Conservation (phyloP, 768 basidiomycete species). For the Porpolomopsis calyptriformis region DNA sequence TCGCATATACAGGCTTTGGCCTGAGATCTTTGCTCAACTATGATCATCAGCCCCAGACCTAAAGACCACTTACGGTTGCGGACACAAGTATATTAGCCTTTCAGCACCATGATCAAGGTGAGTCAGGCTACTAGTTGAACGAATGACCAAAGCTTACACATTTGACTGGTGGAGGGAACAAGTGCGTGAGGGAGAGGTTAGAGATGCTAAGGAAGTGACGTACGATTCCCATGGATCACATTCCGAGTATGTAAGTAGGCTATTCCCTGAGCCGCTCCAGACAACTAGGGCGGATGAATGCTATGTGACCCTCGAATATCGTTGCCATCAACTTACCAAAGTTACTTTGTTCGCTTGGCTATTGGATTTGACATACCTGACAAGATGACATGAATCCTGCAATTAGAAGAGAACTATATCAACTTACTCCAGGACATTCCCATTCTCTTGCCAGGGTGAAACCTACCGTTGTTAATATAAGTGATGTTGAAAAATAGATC, state of each 20-base stretch:
- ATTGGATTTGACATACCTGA: conserved; percentile 32
- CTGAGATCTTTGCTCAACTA: conserved; percentile 19
- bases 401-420: background rate
- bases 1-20: conserved; percentile 48
- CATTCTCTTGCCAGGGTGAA: conserved; percentile 53
- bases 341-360: conserved; percentile 29
- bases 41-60: background rate
- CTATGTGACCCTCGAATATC: background rate
- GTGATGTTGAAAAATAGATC: background rate
- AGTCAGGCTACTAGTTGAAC: background rate
- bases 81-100: conserved; percentile 53
- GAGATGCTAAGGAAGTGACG: conserved; percentile 17
- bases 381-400: background rate
- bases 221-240: conserved; percentile 53
- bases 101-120: background rate
- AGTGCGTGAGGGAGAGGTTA: background rate
- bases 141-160: conserved; percentile 36
- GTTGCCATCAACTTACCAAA: conserved; percentile 26
- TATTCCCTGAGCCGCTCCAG: conserved; percentile 45
- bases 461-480: no score
- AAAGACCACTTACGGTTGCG: conserved; percentile 25
- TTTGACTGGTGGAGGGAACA: conserved; percentile 39
- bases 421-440: conserved; percentile 42
- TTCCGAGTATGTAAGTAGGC: conserved; percentile 43
- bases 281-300: conserved; percentile 25